Conservation (phyloP, 2,329 filamentous ascomycete species). For the Lecanosticta acicola region DNA sequence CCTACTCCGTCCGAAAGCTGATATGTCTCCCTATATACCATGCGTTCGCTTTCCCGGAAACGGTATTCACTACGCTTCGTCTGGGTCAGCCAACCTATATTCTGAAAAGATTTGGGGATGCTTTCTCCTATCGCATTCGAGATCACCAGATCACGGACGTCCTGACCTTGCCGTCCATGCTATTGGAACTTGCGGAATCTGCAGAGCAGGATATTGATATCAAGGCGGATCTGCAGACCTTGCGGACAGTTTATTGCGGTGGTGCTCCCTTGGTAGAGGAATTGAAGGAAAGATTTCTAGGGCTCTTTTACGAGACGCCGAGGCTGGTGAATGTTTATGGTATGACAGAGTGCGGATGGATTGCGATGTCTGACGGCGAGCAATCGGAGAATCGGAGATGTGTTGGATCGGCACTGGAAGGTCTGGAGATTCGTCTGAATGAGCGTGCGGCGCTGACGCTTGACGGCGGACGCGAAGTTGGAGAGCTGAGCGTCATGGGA, state of each 20-base stretch:
- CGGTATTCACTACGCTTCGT: background rate
- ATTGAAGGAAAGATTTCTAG: background rate
- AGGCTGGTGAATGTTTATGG: slow-evolving; percentile 1
- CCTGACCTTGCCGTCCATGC: slow-evolving; percentile 1
- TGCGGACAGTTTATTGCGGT: background rate
- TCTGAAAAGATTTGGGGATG: slow-evolving; percentile 1
- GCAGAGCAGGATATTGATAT: slow-evolving; percentile 1
- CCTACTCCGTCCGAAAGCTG: slow-evolving; percentile 2
- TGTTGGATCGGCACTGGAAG: background rate
- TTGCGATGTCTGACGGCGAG: background rate
- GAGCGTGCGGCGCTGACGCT: background rate
- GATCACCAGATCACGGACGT: slow-evolving; percentile 2
- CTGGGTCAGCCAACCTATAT: background rate
- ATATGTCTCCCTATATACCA: slow-evolving; percentile 2
- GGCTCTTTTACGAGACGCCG: slow-evolving; percentile 1
- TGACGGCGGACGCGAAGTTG: background rate
- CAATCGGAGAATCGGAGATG: background rate
- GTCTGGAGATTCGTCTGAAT: background rate
- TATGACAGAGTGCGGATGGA: slow-evolving; percentile 2
- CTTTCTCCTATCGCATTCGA: background rate
- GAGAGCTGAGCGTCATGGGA: slow-evolving; percentile 1
- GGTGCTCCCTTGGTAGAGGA: background rate
- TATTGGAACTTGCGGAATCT: background rate
- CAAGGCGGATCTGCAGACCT: slow-evolving; percentile 1
- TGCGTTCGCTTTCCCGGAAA: slow-evolving; percentile 4